These are phyloP conservation scores for Suillus sp. DNA, from an alignment of 768 basidiomycete genomes.

Conservation along the genomic window DNA sequence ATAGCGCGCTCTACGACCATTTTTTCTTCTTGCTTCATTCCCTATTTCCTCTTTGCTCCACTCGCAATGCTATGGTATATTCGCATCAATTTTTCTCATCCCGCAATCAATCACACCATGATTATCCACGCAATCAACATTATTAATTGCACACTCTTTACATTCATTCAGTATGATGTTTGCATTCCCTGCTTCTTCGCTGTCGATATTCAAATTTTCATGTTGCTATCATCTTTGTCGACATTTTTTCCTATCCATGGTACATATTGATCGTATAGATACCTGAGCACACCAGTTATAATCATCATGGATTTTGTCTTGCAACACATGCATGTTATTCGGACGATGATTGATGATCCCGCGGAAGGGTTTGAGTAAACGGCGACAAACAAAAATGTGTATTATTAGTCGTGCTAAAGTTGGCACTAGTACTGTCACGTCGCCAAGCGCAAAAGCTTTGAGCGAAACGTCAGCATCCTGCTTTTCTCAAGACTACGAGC, in stretches of 20 bases:
- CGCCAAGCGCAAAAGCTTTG: constrained; percentile 6
- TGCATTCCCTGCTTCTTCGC: constrained; percentile 29
- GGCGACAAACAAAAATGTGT: constrained; percentile 31
- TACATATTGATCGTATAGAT: constrained; percentile 21
- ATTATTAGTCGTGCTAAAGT: constrained; percentile 13
- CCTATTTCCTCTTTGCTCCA: constrained; percentile 21
- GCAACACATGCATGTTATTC: not conserved
- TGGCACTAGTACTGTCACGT: constrained; percentile 4
- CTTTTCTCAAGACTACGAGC: constrained; percentile 16
- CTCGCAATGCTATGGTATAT: constrained; percentile 41
- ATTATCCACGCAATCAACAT: constrained; percentile 38
- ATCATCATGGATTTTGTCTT: constrained; percentile 19
- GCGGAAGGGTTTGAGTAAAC: constrained; percentile 22
- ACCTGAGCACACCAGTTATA: constrained; percentile 21
- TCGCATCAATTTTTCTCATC: constrained; percentile 33
- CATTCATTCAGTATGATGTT: constrained; percentile 28
- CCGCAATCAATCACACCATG: constrained; percentile 32
- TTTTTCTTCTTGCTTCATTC: constrained; percentile 17
- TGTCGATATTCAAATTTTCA: constrained; percentile 34
- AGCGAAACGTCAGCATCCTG: constrained; percentile 17
- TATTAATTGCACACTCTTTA: constrained; percentile 37
- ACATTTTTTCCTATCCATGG: constrained; percentile 12
- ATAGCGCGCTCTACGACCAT: constrained; percentile 17
- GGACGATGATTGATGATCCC: not conserved
- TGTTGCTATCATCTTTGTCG: constrained; percentile 24